Conservation (phyloP, 352 stramenopile species). For the Phytophthora europaea region DNA sequence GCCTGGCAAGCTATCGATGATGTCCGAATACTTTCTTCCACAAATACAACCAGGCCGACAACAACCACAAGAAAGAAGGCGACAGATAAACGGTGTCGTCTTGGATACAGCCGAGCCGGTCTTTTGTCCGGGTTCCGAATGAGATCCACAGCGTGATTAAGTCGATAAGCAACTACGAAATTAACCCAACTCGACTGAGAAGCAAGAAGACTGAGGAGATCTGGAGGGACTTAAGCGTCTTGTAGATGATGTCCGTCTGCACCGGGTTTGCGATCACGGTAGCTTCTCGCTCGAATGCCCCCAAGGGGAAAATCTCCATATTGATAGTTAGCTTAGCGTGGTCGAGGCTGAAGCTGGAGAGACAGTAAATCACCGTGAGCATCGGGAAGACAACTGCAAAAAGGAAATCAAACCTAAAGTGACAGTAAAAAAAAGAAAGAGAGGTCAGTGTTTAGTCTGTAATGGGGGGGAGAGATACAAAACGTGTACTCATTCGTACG, state of each 20-base stretch:
- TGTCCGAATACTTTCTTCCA: slow-evolving; percentile 18
- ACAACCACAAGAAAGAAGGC: neutral
- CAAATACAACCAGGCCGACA: slow-evolving; percentile 10
- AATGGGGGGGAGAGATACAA: neutral
- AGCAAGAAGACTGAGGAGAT: slow-evolving; percentile 25
- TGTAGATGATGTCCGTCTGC: slow-evolving; percentile 33
- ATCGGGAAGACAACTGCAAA: slow-evolving; percentile 45
- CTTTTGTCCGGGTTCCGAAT: slow-evolving; percentile 7
- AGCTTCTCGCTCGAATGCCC: slow-evolving; percentile 41
- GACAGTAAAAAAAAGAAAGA: neutral
- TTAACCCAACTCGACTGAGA: neutral
- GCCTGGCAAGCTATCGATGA: neutral
- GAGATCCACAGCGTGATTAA: neutral
- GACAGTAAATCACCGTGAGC: slow-evolving; percentile 33
- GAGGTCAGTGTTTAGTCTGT: neutral
- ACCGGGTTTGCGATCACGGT: slow-evolving; percentile 38
- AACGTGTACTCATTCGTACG: slow-evolving; percentile 5
- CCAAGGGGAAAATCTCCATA: slow-evolving; percentile 37
- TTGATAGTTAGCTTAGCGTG: slow-evolving; percentile 42
- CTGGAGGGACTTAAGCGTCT: slow-evolving; percentile 45
- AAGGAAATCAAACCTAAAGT: slow-evolving; percentile 42
- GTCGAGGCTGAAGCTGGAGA: slow-evolving; percentile 40
- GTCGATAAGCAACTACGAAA: slow-evolving; percentile 6
- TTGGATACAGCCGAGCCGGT: slow-evolving; percentile 9
- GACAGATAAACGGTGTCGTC: slow-evolving; percentile 12